These are phyloP conservation scores for Boletus rubroflammeus DNA, from an alignment of 768 basidiomycete species.

Conservation along the genomic window DNA sequence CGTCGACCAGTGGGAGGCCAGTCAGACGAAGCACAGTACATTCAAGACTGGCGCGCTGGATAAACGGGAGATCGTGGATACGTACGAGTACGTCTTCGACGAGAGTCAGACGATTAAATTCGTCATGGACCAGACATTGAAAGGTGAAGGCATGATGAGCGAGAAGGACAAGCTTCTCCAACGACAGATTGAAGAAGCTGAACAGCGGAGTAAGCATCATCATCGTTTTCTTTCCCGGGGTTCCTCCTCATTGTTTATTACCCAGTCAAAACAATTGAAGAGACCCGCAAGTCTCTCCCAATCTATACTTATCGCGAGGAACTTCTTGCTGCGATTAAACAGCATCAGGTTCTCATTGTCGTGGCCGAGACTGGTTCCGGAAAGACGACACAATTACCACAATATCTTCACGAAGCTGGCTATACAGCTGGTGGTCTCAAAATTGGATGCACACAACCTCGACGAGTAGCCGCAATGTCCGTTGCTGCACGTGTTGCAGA, in stretches of 20 bases:
- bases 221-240: neutral
- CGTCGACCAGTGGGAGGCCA: constrained; percentile 95
- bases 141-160: constrained; percentile 66
- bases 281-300: constrained; percentile 89
- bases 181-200: constrained; percentile 86
- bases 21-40: constrained; percentile 84
- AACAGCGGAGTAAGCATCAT: constrained; percentile 70
- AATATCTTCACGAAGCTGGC: constrained; percentile 97
- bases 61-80: constrained; percentile 73
- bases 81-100: constrained; percentile 98
- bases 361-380: constrained; percentile 99
- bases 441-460: constrained; percentile 90
- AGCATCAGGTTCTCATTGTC: constrained; percentile 94
- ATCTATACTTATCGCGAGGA: constrained; percentile 88
- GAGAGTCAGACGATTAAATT: constrained; percentile 96
- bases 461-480: constrained; percentile 98
- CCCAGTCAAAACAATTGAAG: constrained; percentile 83
- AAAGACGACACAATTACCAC: constrained; percentile 97
- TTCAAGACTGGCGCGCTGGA: constrained; percentile 93
- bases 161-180: constrained; percentile 83
- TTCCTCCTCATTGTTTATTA: neutral
- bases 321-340: constrained; percentile 81
- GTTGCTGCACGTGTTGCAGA: constrained; percentile 99
- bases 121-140: constrained; percentile 77
- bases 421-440: constrained; percentile 86